These are phyloP conservation scores for Urochloa ruziziensis DNA, from an alignment of 176 grass and related monocot genomes.

Conservation along the genomic window DNA sequence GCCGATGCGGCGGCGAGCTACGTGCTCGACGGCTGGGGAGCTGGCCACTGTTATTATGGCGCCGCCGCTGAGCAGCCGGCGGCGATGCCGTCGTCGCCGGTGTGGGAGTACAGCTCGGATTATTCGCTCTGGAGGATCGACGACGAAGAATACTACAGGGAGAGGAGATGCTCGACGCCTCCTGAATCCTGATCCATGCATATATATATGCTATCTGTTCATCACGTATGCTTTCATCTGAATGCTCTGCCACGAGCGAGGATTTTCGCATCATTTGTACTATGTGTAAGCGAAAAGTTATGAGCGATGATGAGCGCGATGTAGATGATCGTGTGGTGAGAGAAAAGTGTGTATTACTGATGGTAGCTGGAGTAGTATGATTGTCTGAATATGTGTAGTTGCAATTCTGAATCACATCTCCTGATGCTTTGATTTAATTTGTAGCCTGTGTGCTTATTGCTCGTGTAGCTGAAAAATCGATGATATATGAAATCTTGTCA, in stretches of 20 bases:
- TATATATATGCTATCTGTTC: no score
- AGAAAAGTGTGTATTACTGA: neutral
- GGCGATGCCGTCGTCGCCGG: slow-evolving; percentile 42
- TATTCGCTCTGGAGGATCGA: slow-evolving; percentile 82
- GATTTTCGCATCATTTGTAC: neutral
- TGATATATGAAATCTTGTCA: neutral
- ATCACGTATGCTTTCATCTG: neutral
- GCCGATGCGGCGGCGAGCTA: slow-evolving; percentile 37
- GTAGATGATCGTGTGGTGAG: neutral
- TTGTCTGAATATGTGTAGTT: neutral
- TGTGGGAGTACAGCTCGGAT: slow-evolving; percentile 66
- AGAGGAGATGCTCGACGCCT: slow-evolving; percentile 44
- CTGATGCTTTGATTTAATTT: no score
- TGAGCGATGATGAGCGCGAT: neutral
- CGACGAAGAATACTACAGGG: slow-evolving; percentile 69
- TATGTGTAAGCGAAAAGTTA: neutral
- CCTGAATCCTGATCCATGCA: slow-evolving; percentile 1
- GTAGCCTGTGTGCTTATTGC: neutral
- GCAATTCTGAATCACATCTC: neutral
- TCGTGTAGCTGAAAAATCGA: neutral
- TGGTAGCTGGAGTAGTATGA: neutral
- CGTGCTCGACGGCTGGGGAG: slow-evolving; percentile 36
- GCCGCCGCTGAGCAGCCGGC: neutral
- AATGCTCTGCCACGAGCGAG: neutral
- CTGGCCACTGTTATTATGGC: neutral